phyloP scores from a whole-genome alignment of 2,329 filamentous ascomycete species.

The Chaetomium sp. region DNA sequence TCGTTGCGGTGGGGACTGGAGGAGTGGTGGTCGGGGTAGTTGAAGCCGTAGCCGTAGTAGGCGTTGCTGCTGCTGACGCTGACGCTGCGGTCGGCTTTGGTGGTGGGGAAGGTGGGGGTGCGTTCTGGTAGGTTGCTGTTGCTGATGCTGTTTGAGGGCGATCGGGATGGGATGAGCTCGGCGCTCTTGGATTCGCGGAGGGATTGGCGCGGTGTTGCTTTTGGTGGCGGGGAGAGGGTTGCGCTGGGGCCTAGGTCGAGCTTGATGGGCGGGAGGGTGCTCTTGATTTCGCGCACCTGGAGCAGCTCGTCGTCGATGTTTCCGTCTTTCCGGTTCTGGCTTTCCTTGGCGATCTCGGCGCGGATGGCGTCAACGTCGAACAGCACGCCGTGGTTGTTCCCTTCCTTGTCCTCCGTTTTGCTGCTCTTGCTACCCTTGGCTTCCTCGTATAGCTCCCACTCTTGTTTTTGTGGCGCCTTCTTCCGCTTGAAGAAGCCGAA shows the following conservation, averaged over 20 bases:
- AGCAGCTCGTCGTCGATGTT: conserved; percentile 45
- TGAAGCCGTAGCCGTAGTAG: conserved; percentile 24
- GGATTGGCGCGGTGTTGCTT: conserved; percentile 39
- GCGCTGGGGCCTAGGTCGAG: conserved; percentile 54
- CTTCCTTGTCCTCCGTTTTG: conserved; percentile 52
- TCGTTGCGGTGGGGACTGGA: background rate
- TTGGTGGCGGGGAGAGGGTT: conserved; percentile 39
- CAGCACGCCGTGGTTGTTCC: conserved; percentile 66
- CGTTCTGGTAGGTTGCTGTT: conserved; percentile 25
- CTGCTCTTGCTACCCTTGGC: conserved; percentile 45
- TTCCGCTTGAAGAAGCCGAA: conserved; percentile 83
- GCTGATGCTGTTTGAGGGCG: conserved; percentile 29
- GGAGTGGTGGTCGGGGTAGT: conserved; percentile 16
- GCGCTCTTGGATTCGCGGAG: conserved; percentile 53
- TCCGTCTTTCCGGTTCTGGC: conserved; percentile 40
- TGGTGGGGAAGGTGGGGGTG: conserved; percentile 37
- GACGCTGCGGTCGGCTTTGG: conserved; percentile 26
- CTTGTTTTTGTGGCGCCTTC: conserved; percentile 78
- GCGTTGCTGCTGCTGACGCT: conserved; percentile 22
- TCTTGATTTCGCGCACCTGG: conserved; percentile 78
- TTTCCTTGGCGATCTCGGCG: conserved; percentile 76
- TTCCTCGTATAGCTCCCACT: conserved; percentile 94
- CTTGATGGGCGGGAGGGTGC: conserved; percentile 88
- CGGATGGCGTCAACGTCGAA: conserved; percentile 96
- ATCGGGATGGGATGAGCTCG: conserved; percentile 38